Evolutionary conservation across 1,284 basidiomycete species (phyloP), one percentile per base, ranked within the genome.

Genomic region (Neonothopanus nambi): DNA sequence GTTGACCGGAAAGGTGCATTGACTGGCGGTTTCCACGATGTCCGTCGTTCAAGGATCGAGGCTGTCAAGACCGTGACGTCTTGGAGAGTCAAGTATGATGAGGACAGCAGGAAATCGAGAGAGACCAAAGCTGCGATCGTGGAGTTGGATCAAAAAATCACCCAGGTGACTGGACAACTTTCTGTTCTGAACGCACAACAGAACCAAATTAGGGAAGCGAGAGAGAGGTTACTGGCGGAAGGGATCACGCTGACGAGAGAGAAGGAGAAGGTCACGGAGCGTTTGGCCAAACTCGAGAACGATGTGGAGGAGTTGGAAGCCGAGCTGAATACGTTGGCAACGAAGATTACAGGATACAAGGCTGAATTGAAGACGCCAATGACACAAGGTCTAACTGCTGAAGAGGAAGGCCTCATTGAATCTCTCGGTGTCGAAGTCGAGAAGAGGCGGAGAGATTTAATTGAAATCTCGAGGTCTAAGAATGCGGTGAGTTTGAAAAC

Each of bases 1-100:
- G 95, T 97, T 39, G 96, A 99, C 68, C 85, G 95, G 52, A 98
- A 96, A 68, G 97, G 97, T 61, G 87, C 95, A 0, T 73, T 99
- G 37, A 97, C 95, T 0, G 97, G 97, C 60, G 97, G 97, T 2
- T 99, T 91, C 71, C 93, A 98, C 69, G 96, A 99, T 69, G 79
- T 94, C 20, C 84, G 91, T 5, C 81, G 92, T 38, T 96, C 93
- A 5, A 85, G 96, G 9, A 85, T 99, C 39, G 95, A 98, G 63
- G 87, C 85, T 0, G 89, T 96, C 67, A 89, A 88, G 62, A 79
- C 76, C 41, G 85, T 95, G 41, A 84, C 86, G 59, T 79, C 76
- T 5, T 98, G 94, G 93, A 80, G 85, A 42, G 70, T 75, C 1
- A 90, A 89, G 63, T 87, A 81, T 59, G 85, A 90, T 36, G 73